Conservation (phyloP, 208 protist species). For the Jaenimonas drosophilae region DNA sequence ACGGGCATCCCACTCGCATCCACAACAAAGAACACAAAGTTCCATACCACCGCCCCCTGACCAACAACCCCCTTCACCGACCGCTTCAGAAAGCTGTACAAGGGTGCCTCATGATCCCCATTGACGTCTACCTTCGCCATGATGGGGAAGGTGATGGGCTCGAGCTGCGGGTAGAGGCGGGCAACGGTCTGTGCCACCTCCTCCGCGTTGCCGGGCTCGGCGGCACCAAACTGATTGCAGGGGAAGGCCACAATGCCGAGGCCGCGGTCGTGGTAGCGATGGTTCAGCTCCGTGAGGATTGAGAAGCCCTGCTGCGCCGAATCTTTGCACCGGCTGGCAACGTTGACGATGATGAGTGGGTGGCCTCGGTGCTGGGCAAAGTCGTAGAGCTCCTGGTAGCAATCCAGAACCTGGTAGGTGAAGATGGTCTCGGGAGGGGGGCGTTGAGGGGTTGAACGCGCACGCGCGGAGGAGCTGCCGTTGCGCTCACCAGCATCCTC, state of each 20-base stretch:
- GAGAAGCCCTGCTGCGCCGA: constrained; percentile 50
- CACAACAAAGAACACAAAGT: constrained; percentile 91
- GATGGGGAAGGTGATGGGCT: constrained; percentile 70
- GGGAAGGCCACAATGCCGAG: constrained; percentile 90
- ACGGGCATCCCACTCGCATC: constrained; percentile 57
- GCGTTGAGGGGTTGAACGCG: too few species aligned
- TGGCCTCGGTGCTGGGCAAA: constrained; percentile 80
- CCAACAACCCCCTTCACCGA: constrained; percentile 45
- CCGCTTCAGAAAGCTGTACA: constrained; percentile 79
- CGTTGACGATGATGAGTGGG: constrained; percentile 88
- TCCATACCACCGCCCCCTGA: constrained; percentile 83
- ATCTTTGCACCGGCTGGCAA: constrained; percentile 86
- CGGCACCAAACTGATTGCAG: constrained; percentile 84
- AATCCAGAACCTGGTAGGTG: constrained; percentile 59
- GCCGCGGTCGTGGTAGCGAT: constrained; percentile 71
- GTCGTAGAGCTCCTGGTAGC: constrained; percentile 73
- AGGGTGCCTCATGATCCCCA: constrained; percentile 58
- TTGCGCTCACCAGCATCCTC: too few species aligned
- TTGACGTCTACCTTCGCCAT: constrained; percentile 90
- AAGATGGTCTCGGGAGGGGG: constrained; percentile 38
- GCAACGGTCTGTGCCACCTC: constrained; percentile 64
- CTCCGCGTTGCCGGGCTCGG: constrained; percentile 75
- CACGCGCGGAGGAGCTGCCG: too few species aligned
- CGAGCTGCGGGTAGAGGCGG: constrained; percentile 40
- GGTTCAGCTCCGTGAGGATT: constrained; percentile 63